These are phyloP conservation scores for Goffeauzyma gilvescens DNA, from an alignment of 768 basidiomycete genomes.

Conservation along the genomic window DNA sequence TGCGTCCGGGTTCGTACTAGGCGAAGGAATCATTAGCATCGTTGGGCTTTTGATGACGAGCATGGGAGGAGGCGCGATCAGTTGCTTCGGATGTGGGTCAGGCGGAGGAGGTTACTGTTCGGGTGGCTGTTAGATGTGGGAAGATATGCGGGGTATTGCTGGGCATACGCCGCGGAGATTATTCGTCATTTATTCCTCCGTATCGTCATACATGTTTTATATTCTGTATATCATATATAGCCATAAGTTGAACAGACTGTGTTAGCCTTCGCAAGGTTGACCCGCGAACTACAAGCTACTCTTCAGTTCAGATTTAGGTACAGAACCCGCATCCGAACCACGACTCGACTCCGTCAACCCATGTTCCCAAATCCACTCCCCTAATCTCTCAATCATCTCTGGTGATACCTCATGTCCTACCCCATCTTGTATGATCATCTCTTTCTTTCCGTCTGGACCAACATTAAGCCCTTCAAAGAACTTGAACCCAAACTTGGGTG, in stretches of 20 bases:
- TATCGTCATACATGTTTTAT: too few relatives aligned
- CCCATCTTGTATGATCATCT: slow-evolving; percentile 40
- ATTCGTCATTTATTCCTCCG: too few relatives aligned
- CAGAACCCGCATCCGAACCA: too few relatives aligned
- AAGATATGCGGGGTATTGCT: too few relatives aligned
- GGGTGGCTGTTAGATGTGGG: slow-evolving; percentile 22
- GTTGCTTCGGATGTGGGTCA: slow-evolving; percentile 62
- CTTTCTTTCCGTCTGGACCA: slow-evolving; percentile 41
- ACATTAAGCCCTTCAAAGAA: slow-evolving; percentile 45
- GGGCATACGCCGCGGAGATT: too few relatives aligned
- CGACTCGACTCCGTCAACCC: slow-evolving; percentile 15
- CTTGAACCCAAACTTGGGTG: slow-evolving; percentile 41
- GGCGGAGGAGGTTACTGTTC: slow-evolving; percentile 31
- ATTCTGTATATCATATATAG: too few relatives aligned
- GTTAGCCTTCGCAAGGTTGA: too few relatives aligned
- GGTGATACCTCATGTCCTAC: slow-evolving; percentile 47
- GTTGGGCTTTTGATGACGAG: slow-evolving; percentile 55
- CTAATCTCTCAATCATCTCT: slow-evolving; percentile 41
- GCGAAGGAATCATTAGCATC: slow-evolving; percentile 79
- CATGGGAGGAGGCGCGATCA: slow-evolving; percentile 51
- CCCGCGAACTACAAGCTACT: too few relatives aligned
- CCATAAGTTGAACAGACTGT: too few relatives aligned
- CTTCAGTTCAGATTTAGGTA: too few relatives aligned
- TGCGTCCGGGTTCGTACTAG: slow-evolving; percentile 87
- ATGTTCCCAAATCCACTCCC: slow-evolving; percentile 28